phyloP scores from a whole-genome alignment of 495 filamentous ascomycete genomes.

The Trichoderma gamsii region DNA sequence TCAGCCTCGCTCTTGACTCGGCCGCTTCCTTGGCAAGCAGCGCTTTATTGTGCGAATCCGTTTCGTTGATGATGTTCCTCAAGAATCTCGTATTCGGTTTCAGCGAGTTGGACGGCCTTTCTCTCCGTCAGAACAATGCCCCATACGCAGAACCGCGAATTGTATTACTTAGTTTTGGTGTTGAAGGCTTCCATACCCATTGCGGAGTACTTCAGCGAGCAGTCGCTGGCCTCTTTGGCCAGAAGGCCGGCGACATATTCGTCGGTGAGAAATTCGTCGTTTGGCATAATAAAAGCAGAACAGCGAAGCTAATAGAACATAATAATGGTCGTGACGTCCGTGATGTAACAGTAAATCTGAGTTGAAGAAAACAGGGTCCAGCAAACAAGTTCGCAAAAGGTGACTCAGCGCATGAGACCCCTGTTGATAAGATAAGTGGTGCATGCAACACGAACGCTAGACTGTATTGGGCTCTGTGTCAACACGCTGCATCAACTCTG shows the following conservation, averaged over 20 bases:
- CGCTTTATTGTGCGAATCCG: slow-evolving; percentile 83
- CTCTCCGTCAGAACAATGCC: slow-evolving; percentile 18
- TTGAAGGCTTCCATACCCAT: slow-evolving; percentile 67
- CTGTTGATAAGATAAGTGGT: slow-evolving; percentile 6
- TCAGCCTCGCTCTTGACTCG: slow-evolving; percentile 45
- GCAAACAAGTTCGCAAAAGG: background rate
- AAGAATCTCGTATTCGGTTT: slow-evolving; percentile 91
- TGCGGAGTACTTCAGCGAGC: slow-evolving; percentile 63
- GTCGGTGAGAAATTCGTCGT: slow-evolving; percentile 52
- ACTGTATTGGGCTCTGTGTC: background rate
- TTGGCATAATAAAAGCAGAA: slow-evolving; percentile 10
- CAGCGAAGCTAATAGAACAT: background rate
- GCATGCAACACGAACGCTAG: background rate
- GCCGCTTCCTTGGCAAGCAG: slow-evolving; percentile 73
- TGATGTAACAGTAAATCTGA: background rate
- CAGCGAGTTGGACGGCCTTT: slow-evolving; percentile 57
- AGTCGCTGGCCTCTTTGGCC: slow-evolving; percentile 63
- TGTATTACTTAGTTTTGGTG: slow-evolving; percentile 54
- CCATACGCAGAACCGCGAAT: slow-evolving; percentile 17
- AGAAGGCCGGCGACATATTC: slow-evolving; percentile 70
- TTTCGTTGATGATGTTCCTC: slow-evolving; percentile 79
- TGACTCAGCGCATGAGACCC: background rate
- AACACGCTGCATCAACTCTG: background rate
- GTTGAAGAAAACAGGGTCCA: background rate
- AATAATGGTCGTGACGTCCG: background rate